Conservation (phyloP, 2,329 filamentous ascomycete species). For the Fusarium kyushuense region DNA sequence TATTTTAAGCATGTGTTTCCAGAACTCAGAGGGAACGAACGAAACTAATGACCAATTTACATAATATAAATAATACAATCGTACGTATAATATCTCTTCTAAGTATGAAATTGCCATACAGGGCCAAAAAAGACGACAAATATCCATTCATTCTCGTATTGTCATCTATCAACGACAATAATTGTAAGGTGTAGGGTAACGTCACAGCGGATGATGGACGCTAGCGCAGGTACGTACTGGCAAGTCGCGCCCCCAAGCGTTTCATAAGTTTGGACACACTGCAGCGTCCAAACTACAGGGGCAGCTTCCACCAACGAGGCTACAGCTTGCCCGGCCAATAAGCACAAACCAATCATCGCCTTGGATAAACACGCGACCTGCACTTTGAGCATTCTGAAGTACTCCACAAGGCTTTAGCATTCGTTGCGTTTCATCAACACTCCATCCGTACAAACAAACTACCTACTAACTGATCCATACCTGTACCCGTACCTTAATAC, state of each 20-base stretch:
- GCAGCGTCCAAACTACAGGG: conserved; percentile 1
- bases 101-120: no score
- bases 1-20: no score
- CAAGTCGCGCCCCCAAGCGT: conserved; percentile 17
- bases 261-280: not conserved
- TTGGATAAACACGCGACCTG: conserved; percentile 33
- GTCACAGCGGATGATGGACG: not conserved
- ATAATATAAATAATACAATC: no score
- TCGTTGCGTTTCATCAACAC: conserved; percentile 29
- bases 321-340: conserved; percentile 10
- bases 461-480: conserved; percentile 3
- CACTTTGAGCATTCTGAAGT: conserved; percentile 14
- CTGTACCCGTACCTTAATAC: conserved; percentile 1
- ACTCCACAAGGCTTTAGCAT: conserved; percentile 41
- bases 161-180: not conserved
- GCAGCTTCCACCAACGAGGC: conserved; percentile 23
- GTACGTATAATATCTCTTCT: not conserved
- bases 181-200: conserved; percentile 15
- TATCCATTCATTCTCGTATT: not conserved
- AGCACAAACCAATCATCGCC: conserved; percentile 26
- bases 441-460: conserved; percentile 11
- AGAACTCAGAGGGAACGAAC: not conserved
- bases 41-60: not conserved
- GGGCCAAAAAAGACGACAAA: not conserved
- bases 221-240: conserved; percentile 12